phyloP scores from a whole-genome alignment of 305 asterid genomes.

The Rubia peregrina region DNA sequence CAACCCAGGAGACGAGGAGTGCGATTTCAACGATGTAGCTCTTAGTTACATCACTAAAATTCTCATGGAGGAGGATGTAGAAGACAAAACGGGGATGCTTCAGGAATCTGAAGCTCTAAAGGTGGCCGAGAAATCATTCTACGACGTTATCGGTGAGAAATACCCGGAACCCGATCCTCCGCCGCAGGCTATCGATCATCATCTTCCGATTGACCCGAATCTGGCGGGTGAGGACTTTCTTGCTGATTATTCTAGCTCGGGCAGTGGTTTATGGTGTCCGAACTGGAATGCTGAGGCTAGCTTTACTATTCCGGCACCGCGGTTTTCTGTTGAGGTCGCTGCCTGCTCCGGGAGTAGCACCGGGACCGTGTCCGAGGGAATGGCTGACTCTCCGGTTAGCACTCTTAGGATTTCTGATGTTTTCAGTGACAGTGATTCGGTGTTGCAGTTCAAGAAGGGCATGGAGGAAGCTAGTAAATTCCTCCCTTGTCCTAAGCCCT shows the following conservation, averaged over 20 bases:
- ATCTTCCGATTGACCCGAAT: constrained; percentile 23
- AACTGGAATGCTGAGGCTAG: constrained; percentile 29
- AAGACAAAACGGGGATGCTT: constrained; percentile 56
- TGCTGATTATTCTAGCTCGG: constrained; percentile 17
- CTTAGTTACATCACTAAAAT: constrained; percentile 62
- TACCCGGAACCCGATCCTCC: constrained; percentile 31
- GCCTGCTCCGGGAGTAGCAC: constrained; percentile 43
- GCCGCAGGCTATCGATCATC: constrained; percentile 20
- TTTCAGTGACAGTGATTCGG: constrained; percentile 51
- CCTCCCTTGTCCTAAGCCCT: constrained; percentile 42
- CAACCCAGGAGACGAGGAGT: constrained; percentile 51
- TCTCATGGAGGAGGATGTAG: constrained; percentile 81
- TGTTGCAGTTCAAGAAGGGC: constrained; percentile 61
- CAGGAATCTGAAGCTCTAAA: constrained; percentile 71
- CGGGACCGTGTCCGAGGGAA: constrained; percentile 41
- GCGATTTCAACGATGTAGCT: constrained; percentile 63
- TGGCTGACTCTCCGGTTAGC: constrained; percentile 55
- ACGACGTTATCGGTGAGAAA: constrained; percentile 53
- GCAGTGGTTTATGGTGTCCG: constrained; percentile 28
- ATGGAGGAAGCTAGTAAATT: constrained; percentile 68
- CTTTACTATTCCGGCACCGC: constrained; percentile 8
- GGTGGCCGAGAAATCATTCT: constrained; percentile 72
- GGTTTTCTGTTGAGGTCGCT: constrained; percentile 18
- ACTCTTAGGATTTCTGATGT: constrained; percentile 45
- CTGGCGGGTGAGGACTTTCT: constrained; percentile 19